Evolutionary conservation across 257 asterid species (phyloP).

Genomic region (Handroanthus guayacan): DNA sequence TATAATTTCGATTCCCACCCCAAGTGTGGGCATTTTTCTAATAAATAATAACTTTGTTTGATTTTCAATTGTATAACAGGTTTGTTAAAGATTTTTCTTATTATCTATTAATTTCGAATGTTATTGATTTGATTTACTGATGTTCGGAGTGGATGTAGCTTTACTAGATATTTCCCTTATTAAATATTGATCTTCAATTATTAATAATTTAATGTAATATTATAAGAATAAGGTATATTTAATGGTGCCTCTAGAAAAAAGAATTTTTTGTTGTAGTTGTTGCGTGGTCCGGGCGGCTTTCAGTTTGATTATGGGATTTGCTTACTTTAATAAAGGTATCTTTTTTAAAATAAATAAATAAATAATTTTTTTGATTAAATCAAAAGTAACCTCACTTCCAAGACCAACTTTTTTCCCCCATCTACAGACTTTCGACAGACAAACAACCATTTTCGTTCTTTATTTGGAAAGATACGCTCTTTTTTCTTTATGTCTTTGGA

Average conservation of each 20-base stretch:
- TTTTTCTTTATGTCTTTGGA: conserved; percentile 45
- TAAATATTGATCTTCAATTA: too few species aligned
- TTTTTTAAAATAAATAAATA: conserved; percentile 17
- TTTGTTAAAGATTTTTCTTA: too few species aligned
- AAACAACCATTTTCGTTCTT: conserved; percentile 57
- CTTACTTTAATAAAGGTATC: conserved; percentile 56
- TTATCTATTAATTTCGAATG: too few species aligned
- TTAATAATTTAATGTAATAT: too few species aligned
- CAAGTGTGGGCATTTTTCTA: too few species aligned
- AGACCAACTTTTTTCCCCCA: conserved; percentile 33
- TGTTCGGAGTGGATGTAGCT: too few species aligned
- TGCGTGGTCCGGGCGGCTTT: conserved; percentile 33
- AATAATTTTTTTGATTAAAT: conserved; percentile 36
- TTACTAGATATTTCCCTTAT: too few species aligned
- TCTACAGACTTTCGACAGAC: conserved; percentile 29
- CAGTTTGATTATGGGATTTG: conserved; percentile 35
- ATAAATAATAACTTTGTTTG: too few species aligned
- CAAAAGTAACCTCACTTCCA: conserved; percentile 52
- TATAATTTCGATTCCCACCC: too few species aligned
- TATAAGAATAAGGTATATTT: too few species aligned
- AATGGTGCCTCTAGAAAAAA: not conserved
- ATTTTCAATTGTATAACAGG: too few species aligned
- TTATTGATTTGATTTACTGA: too few species aligned
- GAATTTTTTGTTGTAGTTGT: not conserved
- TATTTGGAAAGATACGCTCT: conserved; percentile 57